Evolutionary conservation across 2,329 filamentous ascomycete species (phyloP).

Genomic region (Colletotrichum noveboracense): DNA sequence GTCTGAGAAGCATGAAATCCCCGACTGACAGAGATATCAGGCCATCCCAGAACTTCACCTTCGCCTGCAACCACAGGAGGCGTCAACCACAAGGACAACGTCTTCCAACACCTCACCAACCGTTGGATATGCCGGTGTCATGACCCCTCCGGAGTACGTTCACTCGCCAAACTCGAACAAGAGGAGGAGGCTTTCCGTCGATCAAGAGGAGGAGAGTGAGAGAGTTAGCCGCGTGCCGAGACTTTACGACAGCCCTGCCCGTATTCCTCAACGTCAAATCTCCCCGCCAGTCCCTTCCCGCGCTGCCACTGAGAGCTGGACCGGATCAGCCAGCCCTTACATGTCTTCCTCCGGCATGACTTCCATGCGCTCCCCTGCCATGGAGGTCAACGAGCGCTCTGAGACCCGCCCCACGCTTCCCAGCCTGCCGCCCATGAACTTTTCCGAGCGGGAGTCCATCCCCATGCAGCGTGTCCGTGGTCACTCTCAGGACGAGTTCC

Average conservation of each 20-base stretch:
- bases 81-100: conserved; percentile 30
- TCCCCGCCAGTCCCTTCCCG: conserved; percentile 37
- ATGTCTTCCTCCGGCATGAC: conserved; percentile 33
- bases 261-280: conserved; percentile 34
- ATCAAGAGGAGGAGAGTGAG: conserved; percentile 43
- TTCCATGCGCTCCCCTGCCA: conserved; percentile 31
- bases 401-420: conserved; percentile 44
- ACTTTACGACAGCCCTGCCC: conserved; percentile 44
- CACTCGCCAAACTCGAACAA: conserved; percentile 55
- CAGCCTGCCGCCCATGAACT: conserved; percentile 43
- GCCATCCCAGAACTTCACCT: conserved; percentile 51
- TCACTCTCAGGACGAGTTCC: conserved; percentile 40
- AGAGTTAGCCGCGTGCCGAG: conserved; percentile 52
- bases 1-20: not conserved
- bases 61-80: conserved; percentile 37
- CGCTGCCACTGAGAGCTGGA: conserved; percentile 40
- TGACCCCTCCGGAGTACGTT: conserved; percentile 51
- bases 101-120: conserved; percentile 40
- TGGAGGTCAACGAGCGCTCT: conserved; percentile 38
- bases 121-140: conserved; percentile 30
- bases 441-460: conserved; percentile 37
- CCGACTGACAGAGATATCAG: conserved; percentile 28
- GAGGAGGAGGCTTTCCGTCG: conserved; percentile 49
- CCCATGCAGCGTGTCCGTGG: conserved; percentile 36
- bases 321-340: conserved; percentile 38